Evolutionary conservation across 164 flowering plant species (phyloP).

Genomic region (Nymphaea thermarum): DNA sequence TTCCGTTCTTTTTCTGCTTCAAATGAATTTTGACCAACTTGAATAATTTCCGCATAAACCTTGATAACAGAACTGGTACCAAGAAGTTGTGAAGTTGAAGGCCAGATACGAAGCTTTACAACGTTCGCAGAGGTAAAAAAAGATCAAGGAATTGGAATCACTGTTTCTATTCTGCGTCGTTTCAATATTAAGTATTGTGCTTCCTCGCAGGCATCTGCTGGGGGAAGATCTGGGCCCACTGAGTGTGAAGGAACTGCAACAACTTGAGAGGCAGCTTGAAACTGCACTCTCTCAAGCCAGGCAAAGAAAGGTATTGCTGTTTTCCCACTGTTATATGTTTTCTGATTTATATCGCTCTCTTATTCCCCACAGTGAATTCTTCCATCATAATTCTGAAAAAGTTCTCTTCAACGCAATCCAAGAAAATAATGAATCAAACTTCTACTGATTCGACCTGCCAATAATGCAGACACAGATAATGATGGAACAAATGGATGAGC

Average conservation of each 20-base stretch:
- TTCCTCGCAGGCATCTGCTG: slow-evolving; percentile 54
- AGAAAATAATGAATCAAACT: too few species aligned
- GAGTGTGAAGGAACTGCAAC: slow-evolving; percentile 67
- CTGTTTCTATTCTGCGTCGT: background rate
- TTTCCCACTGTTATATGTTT: background rate
- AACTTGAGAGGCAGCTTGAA: slow-evolving; percentile 89
- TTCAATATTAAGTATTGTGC: background rate
- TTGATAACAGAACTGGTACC: slow-evolving; percentile 53
- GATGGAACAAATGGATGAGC: slow-evolving; percentile 81
- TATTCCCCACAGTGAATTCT: too few species aligned
- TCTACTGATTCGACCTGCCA: background rate
- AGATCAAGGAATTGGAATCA: background rate
- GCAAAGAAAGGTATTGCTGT: slow-evolving; percentile 58
- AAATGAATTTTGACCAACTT: background rate
- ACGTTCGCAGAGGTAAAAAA: slow-evolving; percentile 61
- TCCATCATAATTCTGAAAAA: too few species aligned
- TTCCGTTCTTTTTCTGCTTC: background rate
- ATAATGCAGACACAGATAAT: slow-evolving; percentile 60
- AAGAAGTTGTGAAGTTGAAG: slow-evolving; percentile 66
- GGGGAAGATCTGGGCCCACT: slow-evolving; percentile 94
- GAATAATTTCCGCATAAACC: too few species aligned
- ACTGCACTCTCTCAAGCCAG: slow-evolving; percentile 66
- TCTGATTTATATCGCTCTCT: background rate
- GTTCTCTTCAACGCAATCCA: too few species aligned
- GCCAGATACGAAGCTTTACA: slow-evolving; percentile 67